Conservation (phyloP, 2,329 filamentous ascomycete species). For the Penicillium polonicum region DNA sequence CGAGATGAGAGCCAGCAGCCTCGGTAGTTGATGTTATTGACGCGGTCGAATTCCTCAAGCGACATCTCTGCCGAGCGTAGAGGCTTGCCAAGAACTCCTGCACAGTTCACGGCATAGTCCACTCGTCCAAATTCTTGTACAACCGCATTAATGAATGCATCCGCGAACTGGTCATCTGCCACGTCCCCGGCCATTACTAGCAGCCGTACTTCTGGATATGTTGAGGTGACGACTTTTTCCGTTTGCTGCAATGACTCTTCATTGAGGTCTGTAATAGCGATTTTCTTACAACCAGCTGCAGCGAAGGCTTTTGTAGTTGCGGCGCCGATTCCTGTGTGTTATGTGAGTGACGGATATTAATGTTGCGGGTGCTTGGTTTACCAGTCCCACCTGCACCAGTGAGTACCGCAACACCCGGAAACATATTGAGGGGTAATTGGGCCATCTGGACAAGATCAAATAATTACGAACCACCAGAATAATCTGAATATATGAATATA, state of each 20-base stretch:
- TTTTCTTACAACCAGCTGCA: constrained; percentile 49
- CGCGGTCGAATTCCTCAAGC: constrained; percentile 51
- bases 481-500: no score
- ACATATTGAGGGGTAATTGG: constrained; percentile 15
- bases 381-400: constrained; percentile 52
- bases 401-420: constrained; percentile 50
- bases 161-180: constrained; percentile 48
- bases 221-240: constrained; percentile 24
- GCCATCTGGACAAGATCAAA: no score
- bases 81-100: constrained; percentile 45
- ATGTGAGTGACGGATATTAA: background rate
- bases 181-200: constrained; percentile 47
- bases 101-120: constrained; percentile 59
- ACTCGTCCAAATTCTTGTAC: constrained; percentile 43
- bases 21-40: constrained; percentile 58
- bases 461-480: background rate
- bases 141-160: constrained; percentile 29
- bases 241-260: constrained; percentile 39
- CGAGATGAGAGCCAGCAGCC: constrained; percentile 51
- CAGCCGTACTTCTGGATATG: constrained; percentile 39
- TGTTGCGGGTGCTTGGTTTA: constrained; percentile 19
- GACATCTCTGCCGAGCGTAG: constrained; percentile 45
- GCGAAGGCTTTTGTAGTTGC: constrained; percentile 55
- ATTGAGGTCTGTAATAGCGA: constrained; percentile 57
- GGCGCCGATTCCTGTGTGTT: constrained; percentile 53